These are phyloP conservation scores for Flueggea neowawraea DNA, from an alignment of 441 rosid species.

Conservation along the genomic window DNA sequence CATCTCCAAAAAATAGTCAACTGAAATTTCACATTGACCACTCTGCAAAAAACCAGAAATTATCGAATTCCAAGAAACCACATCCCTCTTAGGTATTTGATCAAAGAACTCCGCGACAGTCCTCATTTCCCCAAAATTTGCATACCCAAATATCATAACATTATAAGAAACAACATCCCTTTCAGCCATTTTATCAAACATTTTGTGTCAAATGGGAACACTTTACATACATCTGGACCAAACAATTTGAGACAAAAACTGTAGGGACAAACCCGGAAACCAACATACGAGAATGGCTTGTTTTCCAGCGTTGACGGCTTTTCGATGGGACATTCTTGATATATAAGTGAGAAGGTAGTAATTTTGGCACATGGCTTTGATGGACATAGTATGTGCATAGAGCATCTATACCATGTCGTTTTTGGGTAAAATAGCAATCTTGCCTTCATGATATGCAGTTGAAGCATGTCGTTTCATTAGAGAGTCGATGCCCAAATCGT, in stretches of 20 bases:
- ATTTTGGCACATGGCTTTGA: conserved; percentile 10
- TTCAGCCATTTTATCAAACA: conserved; percentile 62
- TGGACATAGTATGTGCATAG: no score
- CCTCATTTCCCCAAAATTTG: conserved; percentile 43
- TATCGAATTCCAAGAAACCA: conserved; percentile 86
- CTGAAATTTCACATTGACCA: conserved; percentile 39
- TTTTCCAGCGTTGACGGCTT: conserved; percentile 42
- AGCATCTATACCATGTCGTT: no score
- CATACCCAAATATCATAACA: conserved; percentile 55
- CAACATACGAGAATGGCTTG: conserved; percentile 80
- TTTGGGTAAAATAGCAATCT: no score
- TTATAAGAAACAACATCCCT: conserved; percentile 81
- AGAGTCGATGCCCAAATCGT: no score
- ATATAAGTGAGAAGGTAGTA: conserved; percentile 57
- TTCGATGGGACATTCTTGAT: conserved; percentile 56
- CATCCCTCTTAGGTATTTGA: conserved; percentile 63
- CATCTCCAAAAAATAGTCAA: conserved; percentile 60
- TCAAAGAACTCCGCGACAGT: conserved; percentile 43
- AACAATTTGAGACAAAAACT: conserved; percentile 59
- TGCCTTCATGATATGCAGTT: no score
- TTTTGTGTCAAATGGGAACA: conserved; percentile 37
- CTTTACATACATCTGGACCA: conserved; percentile 52
- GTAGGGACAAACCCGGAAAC: conserved; percentile 68
- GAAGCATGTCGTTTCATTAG: no score
- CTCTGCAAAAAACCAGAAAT: conserved; percentile 66